These are phyloP conservation scores for Acarospora socialis DNA, from an alignment of 2,329 filamentous ascomycete species.

Conservation along the genomic window DNA sequence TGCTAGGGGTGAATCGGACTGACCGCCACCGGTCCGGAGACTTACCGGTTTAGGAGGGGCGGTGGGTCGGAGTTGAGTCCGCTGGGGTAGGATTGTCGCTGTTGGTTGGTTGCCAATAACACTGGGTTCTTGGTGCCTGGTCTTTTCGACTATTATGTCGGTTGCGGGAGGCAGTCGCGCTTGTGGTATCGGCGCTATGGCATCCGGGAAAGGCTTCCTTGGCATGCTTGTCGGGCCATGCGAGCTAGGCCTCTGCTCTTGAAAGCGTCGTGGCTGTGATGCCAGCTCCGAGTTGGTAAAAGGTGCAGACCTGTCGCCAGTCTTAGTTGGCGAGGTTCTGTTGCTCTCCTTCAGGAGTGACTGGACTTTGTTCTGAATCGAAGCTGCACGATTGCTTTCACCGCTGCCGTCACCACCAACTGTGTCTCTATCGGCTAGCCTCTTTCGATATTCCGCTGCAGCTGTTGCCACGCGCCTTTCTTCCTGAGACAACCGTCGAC, in stretches of 20 bases:
- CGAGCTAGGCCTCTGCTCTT: background rate
- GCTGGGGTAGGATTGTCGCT: slow-evolving; percentile 21
- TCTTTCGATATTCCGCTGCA: slow-evolving; percentile 72
- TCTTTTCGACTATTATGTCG: slow-evolving; percentile 12
- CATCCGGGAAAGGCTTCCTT: background rate
- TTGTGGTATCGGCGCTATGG: background rate
- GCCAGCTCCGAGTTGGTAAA: slow-evolving; percentile 41
- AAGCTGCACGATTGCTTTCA: slow-evolving; percentile 51
- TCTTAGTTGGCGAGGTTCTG: slow-evolving; percentile 45
- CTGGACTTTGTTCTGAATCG: slow-evolving; percentile 85
- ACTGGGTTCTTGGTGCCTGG: slow-evolving; percentile 11
- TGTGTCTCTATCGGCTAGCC: slow-evolving; percentile 49
- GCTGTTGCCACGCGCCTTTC: slow-evolving; percentile 80
- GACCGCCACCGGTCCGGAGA: slow-evolving; percentile 33
- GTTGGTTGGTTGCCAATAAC: slow-evolving; percentile 19
- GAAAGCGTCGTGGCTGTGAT: background rate
- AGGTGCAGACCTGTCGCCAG: slow-evolving; percentile 78
- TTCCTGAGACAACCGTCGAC: slow-evolving; percentile 66
- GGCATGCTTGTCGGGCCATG: background rate
- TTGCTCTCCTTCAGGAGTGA: slow-evolving; percentile 68
- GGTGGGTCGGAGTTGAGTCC: slow-evolving; percentile 31
- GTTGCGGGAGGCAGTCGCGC: slow-evolving; percentile 7
- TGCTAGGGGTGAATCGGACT: slow-evolving; percentile 14
- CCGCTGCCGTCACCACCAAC: slow-evolving; percentile 29
- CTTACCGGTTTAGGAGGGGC: slow-evolving; percentile 48